Base-by-base conservation (phyloP, 1,139 yeast species). In the Candida pseudocylindracea region DNA sequence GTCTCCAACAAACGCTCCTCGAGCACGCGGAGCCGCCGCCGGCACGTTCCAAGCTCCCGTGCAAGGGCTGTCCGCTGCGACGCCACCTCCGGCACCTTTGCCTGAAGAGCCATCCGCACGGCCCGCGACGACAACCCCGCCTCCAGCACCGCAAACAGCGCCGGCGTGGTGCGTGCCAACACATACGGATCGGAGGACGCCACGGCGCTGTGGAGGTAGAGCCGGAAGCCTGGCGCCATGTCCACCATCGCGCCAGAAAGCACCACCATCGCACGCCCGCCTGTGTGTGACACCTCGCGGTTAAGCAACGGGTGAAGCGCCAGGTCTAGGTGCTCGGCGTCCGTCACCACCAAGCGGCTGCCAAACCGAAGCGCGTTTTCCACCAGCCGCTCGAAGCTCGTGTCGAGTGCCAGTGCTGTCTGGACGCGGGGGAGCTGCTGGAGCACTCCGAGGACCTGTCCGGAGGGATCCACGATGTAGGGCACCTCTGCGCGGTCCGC, bases 311-410 rank as follows among this genome's bases (percentile, higher is more conserved):
- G 59, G 36, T 67, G 67, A 15, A 85, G 45, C 10, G 78, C 53
- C 0, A 95, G 93, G 46, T 85, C 88, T 44, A 67, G 70, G 41
- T 63, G 55, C 44, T 85, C 95, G 3, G 85, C 81, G 49, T 85
- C 91, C 41, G 68, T 70, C 26, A 85, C 62, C 10, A 85, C 46
- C 8, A 85, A 54, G 0, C 65, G 45, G 4, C 81, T 83, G 8
- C 98, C 96, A 56, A 85, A 85, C 38, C 91, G 57, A 25, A 85
- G 49, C 0, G 93, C 73, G 44, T 81, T 76, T 45, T 81, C 93
- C 24, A 85, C 49, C 34, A 70, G 78, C 42, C 69, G 74, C 4
- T 65, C 47, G 46, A 74, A 78, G 0, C 74, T 66, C n/a, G 63
- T 66, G 42, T 76, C 80, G 34, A 75, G 49, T n/a, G n/a, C n/a